These are phyloP conservation scores for Nicotiana knightiana DNA, from an alignment of 257 asterid genomes.

Conservation along the genomic window DNA sequence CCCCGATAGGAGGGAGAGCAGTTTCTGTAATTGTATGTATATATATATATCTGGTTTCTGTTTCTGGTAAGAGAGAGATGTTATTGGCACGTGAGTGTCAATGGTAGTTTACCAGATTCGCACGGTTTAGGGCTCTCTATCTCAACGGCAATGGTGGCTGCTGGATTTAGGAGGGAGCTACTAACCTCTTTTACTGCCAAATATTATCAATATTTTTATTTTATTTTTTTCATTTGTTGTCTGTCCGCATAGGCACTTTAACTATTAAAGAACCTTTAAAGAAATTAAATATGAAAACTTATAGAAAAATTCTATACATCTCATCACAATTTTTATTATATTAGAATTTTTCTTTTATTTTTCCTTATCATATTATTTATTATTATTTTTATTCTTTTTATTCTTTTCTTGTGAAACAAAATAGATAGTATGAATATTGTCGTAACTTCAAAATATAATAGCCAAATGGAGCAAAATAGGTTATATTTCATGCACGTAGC, in stretches of 20 bases:
- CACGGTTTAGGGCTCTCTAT: constrained; percentile 1
- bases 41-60: background rate
- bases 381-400: too few species aligned
- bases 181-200: background rate
- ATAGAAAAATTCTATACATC: too few species aligned
- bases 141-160: constrained; percentile 1
- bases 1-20: background rate
- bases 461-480: too few species aligned
- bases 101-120: background rate
- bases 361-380: too few species aligned
- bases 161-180: background rate
- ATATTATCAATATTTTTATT: background rate
- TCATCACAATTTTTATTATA: too few species aligned
- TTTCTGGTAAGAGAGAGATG: background rate
- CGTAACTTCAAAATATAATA: too few species aligned
- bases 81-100: constrained; percentile 11
- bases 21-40: background rate
- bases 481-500: background rate
- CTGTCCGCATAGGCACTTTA: too few species aligned
- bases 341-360: too few species aligned
- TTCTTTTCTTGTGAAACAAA: too few species aligned
- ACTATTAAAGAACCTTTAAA: too few species aligned
- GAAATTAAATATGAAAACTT: too few species aligned
- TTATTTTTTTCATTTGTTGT: background rate
- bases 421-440: too few species aligned